phyloP scores from a whole-genome alignment of 75 land plant genomes.

The Pinus taeda region DNA sequence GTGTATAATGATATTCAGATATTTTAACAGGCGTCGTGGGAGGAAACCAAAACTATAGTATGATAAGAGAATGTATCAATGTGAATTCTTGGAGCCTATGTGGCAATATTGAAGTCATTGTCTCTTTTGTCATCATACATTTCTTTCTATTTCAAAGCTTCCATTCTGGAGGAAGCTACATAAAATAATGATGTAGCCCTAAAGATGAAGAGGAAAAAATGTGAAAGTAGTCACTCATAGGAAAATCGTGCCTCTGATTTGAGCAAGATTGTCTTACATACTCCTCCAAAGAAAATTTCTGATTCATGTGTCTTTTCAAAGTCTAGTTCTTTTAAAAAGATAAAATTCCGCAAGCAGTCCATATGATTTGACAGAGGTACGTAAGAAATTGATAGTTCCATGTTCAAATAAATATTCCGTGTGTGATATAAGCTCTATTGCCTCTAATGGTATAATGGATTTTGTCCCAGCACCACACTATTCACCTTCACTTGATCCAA shows the following conservation, averaged over 20 bases:
- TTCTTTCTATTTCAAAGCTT: constrained; percentile 39
- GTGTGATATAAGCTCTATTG: constrained; percentile 74
- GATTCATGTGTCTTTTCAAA: constrained; percentile 15
- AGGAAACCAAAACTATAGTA: constrained; percentile 22
- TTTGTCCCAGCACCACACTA: constrained; percentile 32
- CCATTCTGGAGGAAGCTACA: constrained; percentile 28
- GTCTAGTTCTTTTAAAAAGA: constrained; percentile 26
- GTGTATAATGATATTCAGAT: constrained; percentile 3
- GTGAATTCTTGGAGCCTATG: constrained; percentile 82
- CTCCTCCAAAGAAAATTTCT: constrained; percentile 17
- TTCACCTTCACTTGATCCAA: constrained; percentile 14
- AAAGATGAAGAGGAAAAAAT: constrained; percentile 22
- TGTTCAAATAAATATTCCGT: constrained; percentile 60
- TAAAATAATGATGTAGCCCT: constrained; percentile 11
- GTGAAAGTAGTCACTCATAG: constrained; percentile 9
- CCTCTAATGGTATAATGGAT: constrained; percentile 54
- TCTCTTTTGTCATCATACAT: constrained; percentile 68
- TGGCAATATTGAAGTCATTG: constrained; percentile 86
- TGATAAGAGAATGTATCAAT: constrained; percentile 56
- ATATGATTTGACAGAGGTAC: constrained; percentile 47
- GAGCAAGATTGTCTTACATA: constrained; percentile 5
- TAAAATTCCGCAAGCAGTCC: constrained; percentile 27
- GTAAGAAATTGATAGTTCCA: constrained; percentile 46
- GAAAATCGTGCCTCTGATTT: background rate
- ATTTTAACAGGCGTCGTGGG: constrained; percentile 18